A percentile compares a stretch with the other conserved stretches of the same genome.
phyloP scores from a whole-genome alignment of 352 stramenopile genomes.

The Pythium phragmiticola region DNA sequence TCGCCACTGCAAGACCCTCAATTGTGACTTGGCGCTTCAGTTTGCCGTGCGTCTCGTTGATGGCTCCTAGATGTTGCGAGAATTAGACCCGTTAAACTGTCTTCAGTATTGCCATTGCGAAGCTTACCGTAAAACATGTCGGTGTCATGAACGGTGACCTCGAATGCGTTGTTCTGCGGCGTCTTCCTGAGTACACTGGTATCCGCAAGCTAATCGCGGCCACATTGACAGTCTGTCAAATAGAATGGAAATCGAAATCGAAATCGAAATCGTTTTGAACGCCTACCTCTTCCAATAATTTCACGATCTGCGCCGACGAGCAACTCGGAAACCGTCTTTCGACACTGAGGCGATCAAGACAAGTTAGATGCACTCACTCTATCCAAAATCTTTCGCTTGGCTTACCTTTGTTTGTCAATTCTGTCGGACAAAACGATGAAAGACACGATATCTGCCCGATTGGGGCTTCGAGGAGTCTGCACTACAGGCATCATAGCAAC shows the following conservation, averaged over 20 bases:
- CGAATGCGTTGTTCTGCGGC: slow-evolving; percentile 9
- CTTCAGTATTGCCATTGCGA: neutral
- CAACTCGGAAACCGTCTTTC: slow-evolving; percentile 2
- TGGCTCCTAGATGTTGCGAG: slow-evolving; percentile 25
- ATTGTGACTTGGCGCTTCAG: slow-evolving; percentile 31
- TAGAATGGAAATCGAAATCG: neutral
- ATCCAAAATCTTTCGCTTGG: neutral
- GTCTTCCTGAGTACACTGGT: slow-evolving; percentile 15
- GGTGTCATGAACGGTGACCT: slow-evolving; percentile 26
- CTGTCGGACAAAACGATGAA: slow-evolving; percentile 11
- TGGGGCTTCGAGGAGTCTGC: neutral
- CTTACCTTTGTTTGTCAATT: slow-evolving; percentile 17
- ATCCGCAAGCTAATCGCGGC: slow-evolving; percentile 5
- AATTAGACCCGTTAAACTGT: neutral
- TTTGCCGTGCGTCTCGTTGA: slow-evolving; percentile 37
- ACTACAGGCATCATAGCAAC: neutral
- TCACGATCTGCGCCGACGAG: neutral
- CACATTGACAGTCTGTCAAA: neutral
- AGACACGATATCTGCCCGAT: neutral
- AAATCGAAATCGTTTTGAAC: too few species aligned
- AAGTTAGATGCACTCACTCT: neutral
- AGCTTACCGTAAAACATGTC: slow-evolving; percentile 25
- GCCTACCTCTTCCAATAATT: slow-evolving; percentile 13
- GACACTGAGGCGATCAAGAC: slow-evolving; percentile 3
- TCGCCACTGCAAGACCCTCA: slow-evolving; percentile 18